Evolutionary conservation across 495 filamentous ascomycete genomes (phyloP).

Genomic region (Emericellopsis terricola): DNA sequence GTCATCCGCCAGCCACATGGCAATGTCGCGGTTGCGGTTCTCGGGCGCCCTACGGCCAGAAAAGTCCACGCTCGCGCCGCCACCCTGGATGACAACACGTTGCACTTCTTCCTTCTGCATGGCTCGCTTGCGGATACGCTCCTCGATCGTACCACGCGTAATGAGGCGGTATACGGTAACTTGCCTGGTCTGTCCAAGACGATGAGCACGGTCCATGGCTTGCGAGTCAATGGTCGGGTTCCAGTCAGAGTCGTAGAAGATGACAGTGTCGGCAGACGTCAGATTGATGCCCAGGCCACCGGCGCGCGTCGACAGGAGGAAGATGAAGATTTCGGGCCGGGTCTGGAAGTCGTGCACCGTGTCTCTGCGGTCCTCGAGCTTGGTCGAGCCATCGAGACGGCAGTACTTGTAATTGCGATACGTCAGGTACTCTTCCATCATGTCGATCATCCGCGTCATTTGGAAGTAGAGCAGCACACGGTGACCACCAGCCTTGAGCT

Average conservation of each 20-base stretch:
- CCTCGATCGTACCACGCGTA: conserved; percentile 92
- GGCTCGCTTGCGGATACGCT: conserved; percentile 93
- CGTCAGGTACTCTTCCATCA: conserved; percentile 97
- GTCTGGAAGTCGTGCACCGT: conserved; percentile 95
- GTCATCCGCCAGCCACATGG: conserved; percentile 91
- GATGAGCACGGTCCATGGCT: conserved; percentile 97
- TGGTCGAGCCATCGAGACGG: conserved; percentile 92
- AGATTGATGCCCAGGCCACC: conserved; percentile 97
- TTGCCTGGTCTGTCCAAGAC: conserved; percentile 88
- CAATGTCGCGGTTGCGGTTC: conserved; percentile 88
- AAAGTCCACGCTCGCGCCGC: conserved; percentile 71
- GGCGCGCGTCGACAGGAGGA: conserved; percentile 86
- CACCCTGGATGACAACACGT: conserved; percentile 90
- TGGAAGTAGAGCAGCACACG: conserved; percentile 99
- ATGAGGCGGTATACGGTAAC: conserved; percentile 96
- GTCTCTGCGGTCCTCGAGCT: conserved; percentile 90
- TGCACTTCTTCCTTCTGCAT: conserved; percentile 99
- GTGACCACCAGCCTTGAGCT: conserved; percentile 82
- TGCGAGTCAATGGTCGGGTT: conserved; percentile 98
- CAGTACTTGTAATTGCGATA: conserved; percentile 99
- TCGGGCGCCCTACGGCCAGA: conserved; percentile 68
- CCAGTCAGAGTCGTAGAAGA: conserved; percentile 99
- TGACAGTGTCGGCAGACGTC: conserved; percentile 82
- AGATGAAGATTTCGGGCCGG: conserved; percentile 84
- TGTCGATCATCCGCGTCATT: conserved; percentile 99